These are phyloP conservation scores for Saccharomycopsis hybrid DNA, from an alignment of 1,139 yeast genomes.

Conservation along the genomic window DNA sequence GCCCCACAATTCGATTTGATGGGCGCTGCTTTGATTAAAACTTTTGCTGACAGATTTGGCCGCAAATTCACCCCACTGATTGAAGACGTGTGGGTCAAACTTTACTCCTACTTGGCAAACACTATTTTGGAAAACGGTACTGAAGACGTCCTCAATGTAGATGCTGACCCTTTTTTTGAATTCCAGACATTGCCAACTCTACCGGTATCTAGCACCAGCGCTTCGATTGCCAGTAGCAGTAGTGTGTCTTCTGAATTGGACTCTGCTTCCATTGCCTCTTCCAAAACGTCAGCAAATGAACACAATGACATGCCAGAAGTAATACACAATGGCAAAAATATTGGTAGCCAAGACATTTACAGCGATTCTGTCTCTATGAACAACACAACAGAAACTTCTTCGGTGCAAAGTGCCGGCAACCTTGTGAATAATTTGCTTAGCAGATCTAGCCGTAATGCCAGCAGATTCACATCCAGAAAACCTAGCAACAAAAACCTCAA, in stretches of 20 bases:
- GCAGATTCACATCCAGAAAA: slow-evolving; percentile 5
- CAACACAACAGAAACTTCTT: too few species aligned
- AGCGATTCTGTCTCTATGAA: too few species aligned
- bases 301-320: too few species aligned
- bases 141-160: slow-evolving; percentile 44
- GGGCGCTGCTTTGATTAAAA: slow-evolving; percentile 72
- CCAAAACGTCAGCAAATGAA: background rate
- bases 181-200: too few species aligned
- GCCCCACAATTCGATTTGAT: slow-evolving; percentile 67
- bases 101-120: slow-evolving; percentile 51
- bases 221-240: too few species aligned
- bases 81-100: slow-evolving; percentile 66
- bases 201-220: too few species aligned
- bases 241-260: too few species aligned
- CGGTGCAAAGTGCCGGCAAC: too few species aligned
- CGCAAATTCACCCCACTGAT: slow-evolving; percentile 41
- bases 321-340: too few species aligned
- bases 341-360: too few species aligned
- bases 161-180: slow-evolving; percentile 8
- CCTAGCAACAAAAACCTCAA: slow-evolving; percentile 5
- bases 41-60: slow-evolving; percentile 65
- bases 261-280: background rate
- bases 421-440: too few species aligned
- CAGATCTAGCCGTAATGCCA: too few species aligned
- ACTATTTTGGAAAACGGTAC: slow-evolving; percentile 57